These are phyloP conservation scores for Hymenoscyphus fructigenus DNA, from an alignment of 2,329 filamentous ascomycete species.

Conservation along the genomic window DNA sequence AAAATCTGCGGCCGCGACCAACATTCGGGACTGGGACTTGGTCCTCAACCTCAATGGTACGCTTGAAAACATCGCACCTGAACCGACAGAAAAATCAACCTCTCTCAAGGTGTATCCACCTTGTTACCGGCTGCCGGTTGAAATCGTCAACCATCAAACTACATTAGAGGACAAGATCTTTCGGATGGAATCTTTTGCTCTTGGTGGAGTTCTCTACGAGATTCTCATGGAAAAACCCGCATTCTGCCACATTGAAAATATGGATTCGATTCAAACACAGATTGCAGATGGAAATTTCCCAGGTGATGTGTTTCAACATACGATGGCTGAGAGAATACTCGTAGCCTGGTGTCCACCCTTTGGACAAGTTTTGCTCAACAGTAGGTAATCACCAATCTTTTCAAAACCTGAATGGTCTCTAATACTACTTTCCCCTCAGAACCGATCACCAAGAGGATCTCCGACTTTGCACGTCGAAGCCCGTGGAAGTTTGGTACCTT, in stretches of 20 bases:
- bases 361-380: slow-evolving; percentile 16
- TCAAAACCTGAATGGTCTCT: not conserved
- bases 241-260: slow-evolving; percentile 8
- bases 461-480: slow-evolving; percentile 15
- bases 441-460: slow-evolving; percentile 8
- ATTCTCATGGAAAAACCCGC: slow-evolving; percentile 18
- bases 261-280: slow-evolving; percentile 8
- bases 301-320: slow-evolving; percentile 21
- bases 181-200: slow-evolving; percentile 22
- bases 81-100: not conserved
- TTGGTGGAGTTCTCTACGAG: slow-evolving; percentile 21
- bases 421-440: not conserved
- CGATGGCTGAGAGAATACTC: slow-evolving; percentile 19
- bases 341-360: slow-evolving; percentile 22
- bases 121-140: slow-evolving; percentile 16
- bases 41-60: slow-evolving; percentile 19
- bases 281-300: slow-evolving; percentile 20
- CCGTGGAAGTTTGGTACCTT: slow-evolving; percentile 18
- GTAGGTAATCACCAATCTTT: not conserved
- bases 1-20: not conserved
- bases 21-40: slow-evolving; percentile 22
- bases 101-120: slow-evolving; percentile 19
- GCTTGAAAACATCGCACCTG: slow-evolving; percentile 13
- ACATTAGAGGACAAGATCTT: slow-evolving; percentile 17
- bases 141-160: slow-evolving; percentile 9